These are phyloP conservation scores for Cenchrus americanus DNA, from an alignment of 176 grass and related monocot species.

Conservation along the genomic window DNA sequence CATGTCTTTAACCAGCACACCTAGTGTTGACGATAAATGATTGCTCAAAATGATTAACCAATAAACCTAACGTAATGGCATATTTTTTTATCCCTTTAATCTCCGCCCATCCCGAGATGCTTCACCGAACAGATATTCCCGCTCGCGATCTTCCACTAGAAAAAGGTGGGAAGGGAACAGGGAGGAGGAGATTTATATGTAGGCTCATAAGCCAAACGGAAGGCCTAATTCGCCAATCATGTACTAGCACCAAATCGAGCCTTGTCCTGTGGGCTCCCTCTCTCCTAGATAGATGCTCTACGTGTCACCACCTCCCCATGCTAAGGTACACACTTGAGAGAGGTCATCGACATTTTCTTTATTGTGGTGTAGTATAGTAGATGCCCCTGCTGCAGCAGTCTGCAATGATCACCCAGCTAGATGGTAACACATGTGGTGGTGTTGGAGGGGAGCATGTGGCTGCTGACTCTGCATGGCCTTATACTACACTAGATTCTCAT, in stretches of 20 bases:
- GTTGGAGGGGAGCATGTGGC: constrained; percentile 44
- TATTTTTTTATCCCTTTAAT: neutral
- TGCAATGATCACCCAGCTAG: constrained; percentile 24
- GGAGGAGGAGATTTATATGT: constrained; percentile 15
- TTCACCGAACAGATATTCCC: constrained; percentile 45
- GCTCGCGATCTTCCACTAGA: constrained; percentile 28
- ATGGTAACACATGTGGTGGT: constrained; percentile 33
- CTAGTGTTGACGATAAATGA: constrained; percentile 39
- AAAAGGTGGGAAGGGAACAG: constrained; percentile 26
- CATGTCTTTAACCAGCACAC: constrained; percentile 22
- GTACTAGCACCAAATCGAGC: constrained; percentile 21
- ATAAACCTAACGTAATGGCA: constrained; percentile 13
- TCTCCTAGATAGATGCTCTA: constrained; percentile 39
- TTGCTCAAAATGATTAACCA: constrained; percentile 45
- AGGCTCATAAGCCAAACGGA: constrained; percentile 8
- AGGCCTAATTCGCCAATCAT: constrained; percentile 27
- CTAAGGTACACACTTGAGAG: neutral
- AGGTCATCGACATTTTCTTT: constrained; percentile 29
- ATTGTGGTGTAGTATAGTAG: neutral
- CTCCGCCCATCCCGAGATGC: constrained; percentile 16
- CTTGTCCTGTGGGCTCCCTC: constrained; percentile 23
- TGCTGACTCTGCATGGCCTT: constrained; percentile 38
- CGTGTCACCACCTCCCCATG: constrained; percentile 39
- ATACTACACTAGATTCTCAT: constrained; percentile 15
- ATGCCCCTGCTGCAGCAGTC: constrained; percentile 22